Conservation (phyloP, 2,329 filamentous ascomycete species). For the Colletotrichum sp. region DNA sequence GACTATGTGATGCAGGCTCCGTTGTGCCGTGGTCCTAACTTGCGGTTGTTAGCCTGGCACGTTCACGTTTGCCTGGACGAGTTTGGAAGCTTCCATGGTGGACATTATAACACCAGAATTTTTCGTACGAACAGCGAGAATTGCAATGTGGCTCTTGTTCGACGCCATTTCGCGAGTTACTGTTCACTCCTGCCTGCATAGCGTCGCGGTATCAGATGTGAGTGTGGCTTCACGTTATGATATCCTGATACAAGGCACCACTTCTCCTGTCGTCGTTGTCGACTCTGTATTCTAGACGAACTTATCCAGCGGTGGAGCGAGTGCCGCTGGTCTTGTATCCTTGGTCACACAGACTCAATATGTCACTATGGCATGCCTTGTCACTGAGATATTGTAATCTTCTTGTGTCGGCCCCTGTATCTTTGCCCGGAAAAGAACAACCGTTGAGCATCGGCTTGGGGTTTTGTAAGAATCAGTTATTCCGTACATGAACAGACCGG, state of each 20-base stretch:
- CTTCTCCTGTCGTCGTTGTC: background rate
- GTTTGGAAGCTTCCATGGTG: background rate
- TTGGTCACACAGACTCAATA: background rate
- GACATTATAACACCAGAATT: background rate
- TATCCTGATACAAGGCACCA: background rate
- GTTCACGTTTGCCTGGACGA: background rate
- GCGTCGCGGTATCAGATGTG: background rate
- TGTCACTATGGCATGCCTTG: background rate
- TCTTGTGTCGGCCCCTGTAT: background rate
- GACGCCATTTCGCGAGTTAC: background rate
- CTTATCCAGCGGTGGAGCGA: background rate
- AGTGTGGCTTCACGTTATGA: background rate
- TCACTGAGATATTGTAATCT: background rate
- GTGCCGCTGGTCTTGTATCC: background rate
- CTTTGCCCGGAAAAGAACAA: background rate
- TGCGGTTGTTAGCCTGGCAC: background rate
- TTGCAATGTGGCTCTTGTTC: fast-evolving
- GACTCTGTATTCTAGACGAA: background rate
- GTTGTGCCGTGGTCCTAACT: background rate
- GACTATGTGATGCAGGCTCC: background rate
- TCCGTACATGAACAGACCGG: background rate
- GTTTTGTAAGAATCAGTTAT: background rate
- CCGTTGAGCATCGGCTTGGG: background rate
- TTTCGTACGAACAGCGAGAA: too few species aligned
- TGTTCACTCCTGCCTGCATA: background rate